phyloP scores from a whole-genome alignment of 257 asterid species.

The Cynanchum wilfordii region DNA sequence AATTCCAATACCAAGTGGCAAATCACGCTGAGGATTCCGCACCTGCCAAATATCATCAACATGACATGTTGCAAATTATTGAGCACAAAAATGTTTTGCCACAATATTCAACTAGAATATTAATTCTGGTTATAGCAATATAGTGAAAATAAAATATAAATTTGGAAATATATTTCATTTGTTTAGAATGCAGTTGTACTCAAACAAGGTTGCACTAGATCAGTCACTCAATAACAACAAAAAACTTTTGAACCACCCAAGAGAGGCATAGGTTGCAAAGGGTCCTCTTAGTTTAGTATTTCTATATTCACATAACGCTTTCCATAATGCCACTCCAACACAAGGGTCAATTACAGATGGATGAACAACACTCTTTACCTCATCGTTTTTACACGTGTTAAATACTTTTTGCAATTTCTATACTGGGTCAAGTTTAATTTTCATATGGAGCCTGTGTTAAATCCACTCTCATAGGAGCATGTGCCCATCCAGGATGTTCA shows the following conservation, averaged over 20 bases:
- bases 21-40: slow-evolving; percentile 35
- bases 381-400: no score
- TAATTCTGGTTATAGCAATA: not conserved
- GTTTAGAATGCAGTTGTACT: not conserved
- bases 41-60: slow-evolving; percentile 20
- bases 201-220: not conserved
- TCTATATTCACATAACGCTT: no score
- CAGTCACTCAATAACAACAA: not conserved
- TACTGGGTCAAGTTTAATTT: no score
- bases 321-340: no score
- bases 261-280: no score
- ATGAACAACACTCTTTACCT: no score
- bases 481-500: not conserved
- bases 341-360: no score
- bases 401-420: no score
- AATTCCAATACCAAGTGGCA: slow-evolving; percentile 36
- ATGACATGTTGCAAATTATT: not conserved
- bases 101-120: not conserved
- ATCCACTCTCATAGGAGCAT: not conserved
- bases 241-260: not conserved
- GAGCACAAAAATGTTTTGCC: not conserved
- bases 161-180: not conserved
- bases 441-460: not conserved
- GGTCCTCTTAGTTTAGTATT: no score
- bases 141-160: not conserved